phyloP scores from a whole-genome alignment of 2,329 filamentous ascomycete genomes.

The Blastomyces silverae region DNA sequence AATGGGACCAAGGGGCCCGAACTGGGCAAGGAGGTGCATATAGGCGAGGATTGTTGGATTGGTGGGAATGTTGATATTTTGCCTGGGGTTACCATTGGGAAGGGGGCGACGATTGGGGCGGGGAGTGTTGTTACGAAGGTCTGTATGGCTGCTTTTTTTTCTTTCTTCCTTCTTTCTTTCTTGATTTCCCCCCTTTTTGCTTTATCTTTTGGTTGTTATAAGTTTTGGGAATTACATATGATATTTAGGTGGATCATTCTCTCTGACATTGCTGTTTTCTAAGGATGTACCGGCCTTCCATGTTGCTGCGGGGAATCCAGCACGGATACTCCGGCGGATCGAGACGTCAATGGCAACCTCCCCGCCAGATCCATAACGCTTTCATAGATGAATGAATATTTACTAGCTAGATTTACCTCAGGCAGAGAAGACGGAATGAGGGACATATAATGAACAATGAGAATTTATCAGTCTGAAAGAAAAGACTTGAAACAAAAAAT shows the following conservation, averaged over 20 bases:
- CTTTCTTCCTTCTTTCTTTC: background rate
- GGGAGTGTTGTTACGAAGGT: conserved; percentile 76
- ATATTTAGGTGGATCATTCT: background rate
- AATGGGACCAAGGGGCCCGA: conserved; percentile 73
- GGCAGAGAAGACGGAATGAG: background rate
- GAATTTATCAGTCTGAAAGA: too few relatives aligned
- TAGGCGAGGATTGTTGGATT: conserved; percentile 77
- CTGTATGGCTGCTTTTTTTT: conserved; percentile 6
- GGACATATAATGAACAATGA: background rate
- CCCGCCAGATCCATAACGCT: conserved; percentile 9
- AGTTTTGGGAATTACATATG: background rate
- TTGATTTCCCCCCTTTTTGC: too few relatives aligned
- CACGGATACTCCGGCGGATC: conserved; percentile 36
- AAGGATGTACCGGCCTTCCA: conserved; percentile 41
- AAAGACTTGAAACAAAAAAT: too few relatives aligned
- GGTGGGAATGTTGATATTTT: conserved; percentile 65
- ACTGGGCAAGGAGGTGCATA: conserved; percentile 61
- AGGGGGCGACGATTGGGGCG: conserved; percentile 67
- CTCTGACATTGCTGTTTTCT: conserved; percentile 6
- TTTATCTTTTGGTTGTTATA: background rate
- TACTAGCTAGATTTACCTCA: background rate
- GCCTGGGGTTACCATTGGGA: conserved; percentile 70
- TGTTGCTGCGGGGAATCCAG: conserved; percentile 39
- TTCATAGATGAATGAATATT: background rate
- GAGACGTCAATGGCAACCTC: conserved; percentile 31